Base-by-base conservation (phyloP, 306 rosid genomes). In the Erythrophleum fordii region DNA sequence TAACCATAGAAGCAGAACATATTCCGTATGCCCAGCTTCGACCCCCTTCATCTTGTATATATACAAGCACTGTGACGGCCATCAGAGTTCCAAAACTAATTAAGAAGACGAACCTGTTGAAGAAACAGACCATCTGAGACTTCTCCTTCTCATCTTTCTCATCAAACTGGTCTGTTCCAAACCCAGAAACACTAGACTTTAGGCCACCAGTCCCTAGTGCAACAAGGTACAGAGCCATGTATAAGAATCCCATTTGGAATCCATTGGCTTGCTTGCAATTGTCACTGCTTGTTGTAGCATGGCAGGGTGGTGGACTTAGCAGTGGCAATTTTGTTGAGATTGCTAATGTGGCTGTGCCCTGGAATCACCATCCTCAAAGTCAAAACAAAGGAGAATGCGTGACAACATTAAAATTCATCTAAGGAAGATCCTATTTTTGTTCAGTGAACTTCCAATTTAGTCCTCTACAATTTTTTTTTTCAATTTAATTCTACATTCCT, bases 81-180 rank as follows among this genome's bases (percentile, higher is more conserved):
- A 10, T 58, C 65, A 58, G 65, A 58, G 65, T 58, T 58, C 65
- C 35, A 58, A 58, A 58, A 58, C 65, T 58, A 58, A 58, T 11
- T 6, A 58, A 58, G 65, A 58, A 58, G 34, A 58, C 35, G 31
- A 58, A 58, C 65, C 64, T 58, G 25, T 58, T 58, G 31, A 58
- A 25, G 34, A 58, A 58, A 58, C 25, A 58, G 18, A 58, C 17
- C 65, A 58, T 58, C 18, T 12, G 28, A 58, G 34, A 58, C 34
- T 58, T 58, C 65, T 58, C 31, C 64, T 56, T 56, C 17, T 58
- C 35, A 58, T 58, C 65, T 58, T 58, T 58, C 65, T 58, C 65
- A 12, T 58, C 65, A 23, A 58, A 58, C 65, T 58, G 65, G 65
- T 25, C 65, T 11, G 65, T 58, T 58, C 65, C 65, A 58, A 55